Evolutionary conservation across 805 yeast species (phyloP), one percentile per base, ranked within the genome.

Genomic region (Cyberlindnera americana): DNA sequence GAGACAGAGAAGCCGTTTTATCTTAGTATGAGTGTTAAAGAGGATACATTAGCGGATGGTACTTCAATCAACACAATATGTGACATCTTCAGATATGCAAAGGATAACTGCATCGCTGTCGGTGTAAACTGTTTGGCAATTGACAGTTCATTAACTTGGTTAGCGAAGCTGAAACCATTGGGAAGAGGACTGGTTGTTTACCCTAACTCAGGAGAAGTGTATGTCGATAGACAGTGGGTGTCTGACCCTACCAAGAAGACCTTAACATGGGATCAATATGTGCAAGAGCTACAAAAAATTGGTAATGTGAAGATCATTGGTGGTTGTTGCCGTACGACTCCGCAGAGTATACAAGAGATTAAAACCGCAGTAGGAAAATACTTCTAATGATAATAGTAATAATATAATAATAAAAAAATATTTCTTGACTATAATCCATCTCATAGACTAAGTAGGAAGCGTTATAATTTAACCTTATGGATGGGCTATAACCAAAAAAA

Each of bases 171-270:
- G 44, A 19, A 25, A 10, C 19, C 38, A 5, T 15, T 38, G 15
- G 13, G 43, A 1, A 37, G 48, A 15, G 75, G 78, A 4, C 52
- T 81, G 21, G 56, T 81, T 3, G 70, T 77, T 3, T 85, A 84
- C 56, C 95, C 95, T 9, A 86, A 86, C 59, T 77, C 85, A 32
- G 93, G 93, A 2, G 88, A 81, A 53, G 57, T 66, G 8, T 82
- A 80, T 54, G 78, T 79, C 49, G 73, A 35, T 17, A 24, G 47
- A 23, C 71, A 23, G 48, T 50, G 7, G 64, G 64, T 10, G 69
- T 73, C 42, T 8, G 44, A 56, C 22, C 37, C 44, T n/a, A 45
- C 52, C 6, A 48, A 53, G 3, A 54, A 47, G 19, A 45, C 41
- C 8, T 37, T 47, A 14, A 46, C 58, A 2, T 71, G 83, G 74